Evolutionary conservation across 192 early-diverging fungal species (phyloP), one percentile per base, ranked within the genome.

Genomic region (Nowakowskiella sp.): DNA sequence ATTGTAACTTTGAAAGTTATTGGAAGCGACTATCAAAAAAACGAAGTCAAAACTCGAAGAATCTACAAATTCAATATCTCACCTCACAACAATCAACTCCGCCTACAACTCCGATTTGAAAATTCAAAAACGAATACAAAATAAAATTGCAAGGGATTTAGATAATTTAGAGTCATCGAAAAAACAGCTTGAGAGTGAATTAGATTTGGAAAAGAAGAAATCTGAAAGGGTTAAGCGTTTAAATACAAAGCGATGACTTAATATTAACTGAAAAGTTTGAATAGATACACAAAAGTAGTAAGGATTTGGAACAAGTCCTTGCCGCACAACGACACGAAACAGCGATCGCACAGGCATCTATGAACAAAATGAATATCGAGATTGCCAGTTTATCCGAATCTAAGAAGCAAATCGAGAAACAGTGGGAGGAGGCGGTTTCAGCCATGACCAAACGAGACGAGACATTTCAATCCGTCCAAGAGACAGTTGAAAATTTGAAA

Each of bases 371-470:
- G 61, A 53, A 73, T 24, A 51, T 29, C 62, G 74, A 77, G 50
- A 57, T 74, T 22, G 44, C 19, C 4, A 56, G 55, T 3, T 50
- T 77, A 2, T 57, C 51, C 4, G 16, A 10, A 5, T 8, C 33
- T 9, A 70, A 74, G 42, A 45, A 51, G 44, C 22, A 26, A 10
- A 42, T 64, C 4, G 66, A 65, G 49, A 77, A 77, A 43, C 64
- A 74, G 42, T 77, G 74, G 74, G 74, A 74, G 49, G 74, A 77
- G 26, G 50, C 74, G 4, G 29, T 77, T 9, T 47, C 64, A 6
- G 74, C 74, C 31, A 76, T 76, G 74, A 42, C 74, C 0, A 76
- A 73, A 32, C 69, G 74, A 33, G 70, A 77, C 53, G 16, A 51
- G 26, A 45, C 67, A 1, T 63, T 72, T 27, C 70, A 72, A 36